Evolutionary conservation across 1,139 yeast genomes (phyloP), one percentile per base, ranked within the genome.

Genomic region (Nematodospora anomalae): DNA sequence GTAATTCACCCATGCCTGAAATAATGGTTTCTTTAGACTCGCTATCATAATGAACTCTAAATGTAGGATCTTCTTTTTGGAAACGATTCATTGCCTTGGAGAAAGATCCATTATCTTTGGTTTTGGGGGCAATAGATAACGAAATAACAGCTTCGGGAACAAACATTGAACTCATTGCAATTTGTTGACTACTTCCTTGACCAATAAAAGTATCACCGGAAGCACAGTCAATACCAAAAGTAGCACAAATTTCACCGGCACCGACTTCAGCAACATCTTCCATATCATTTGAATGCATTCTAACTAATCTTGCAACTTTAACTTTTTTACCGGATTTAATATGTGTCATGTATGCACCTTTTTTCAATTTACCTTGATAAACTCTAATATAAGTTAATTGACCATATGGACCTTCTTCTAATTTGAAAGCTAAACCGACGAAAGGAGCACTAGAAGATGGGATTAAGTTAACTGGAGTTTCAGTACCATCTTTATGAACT

Each of bases 271-370:
- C 87, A 35, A 89, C 94, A 60, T 92, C 99, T 69, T 90, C 97
- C 97, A 90, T 88, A 62, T 92, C 98, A 48, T 90, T 88, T 33
- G 97, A 88, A 69, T 94, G 98, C 98, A 92, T 94, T 69, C 97
- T 84, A 37, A 90, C 98, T 55, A 92, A 74, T 59, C 98, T 79
- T n/a, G 97, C 77, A 37, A 92, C 87, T 70, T 94, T 92, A 46
- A 90, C 88, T 64, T 83, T 86, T 71, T 94, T 92, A 43, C 96
- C 97, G 26, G 94, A 77, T 64, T 92, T 89, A 49, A 87, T 83
- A 60, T 94, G 95, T 46, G 83, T 80, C 66, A 92, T 86, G 67
- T 82, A 85, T 52, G 82, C 73, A 49, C 98, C 98, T 64, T 90
- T 92, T 67, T 80, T 86, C 62, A 92, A 72, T 55, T 80, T 81